These are phyloP conservation scores for Penicillium canescens DNA, from an alignment of 495 filamentous ascomycete genomes.

Conservation along the genomic window DNA sequence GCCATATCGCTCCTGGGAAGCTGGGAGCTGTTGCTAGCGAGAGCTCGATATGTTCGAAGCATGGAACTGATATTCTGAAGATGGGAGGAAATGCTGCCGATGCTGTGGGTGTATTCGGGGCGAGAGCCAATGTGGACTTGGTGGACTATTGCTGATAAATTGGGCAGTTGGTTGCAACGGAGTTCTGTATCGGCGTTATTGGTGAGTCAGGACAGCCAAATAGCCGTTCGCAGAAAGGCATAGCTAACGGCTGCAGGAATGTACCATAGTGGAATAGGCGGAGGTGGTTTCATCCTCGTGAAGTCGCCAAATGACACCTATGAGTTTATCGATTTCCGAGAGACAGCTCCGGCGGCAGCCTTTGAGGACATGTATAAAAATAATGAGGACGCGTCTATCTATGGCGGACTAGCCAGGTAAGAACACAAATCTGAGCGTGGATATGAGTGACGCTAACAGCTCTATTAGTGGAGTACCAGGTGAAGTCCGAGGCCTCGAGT, in stretches of 20 bases:
- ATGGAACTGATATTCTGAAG: constrained; percentile 71
- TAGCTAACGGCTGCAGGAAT: constrained; percentile 49
- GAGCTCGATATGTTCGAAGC: constrained; percentile 69
- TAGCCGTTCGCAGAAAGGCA: neutral
- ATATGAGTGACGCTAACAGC: neutral
- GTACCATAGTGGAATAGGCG: constrained; percentile 87
- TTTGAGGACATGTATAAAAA: constrained; percentile 78
- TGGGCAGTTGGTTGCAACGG: constrained; percentile 61
- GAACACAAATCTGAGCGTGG: neutral
- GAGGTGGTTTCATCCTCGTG: constrained; percentile 86
- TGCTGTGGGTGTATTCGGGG: constrained; percentile 44
- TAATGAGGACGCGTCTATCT: constrained; percentile 45
- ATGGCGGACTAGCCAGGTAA: constrained; percentile 67
- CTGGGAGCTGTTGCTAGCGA: constrained; percentile 80
- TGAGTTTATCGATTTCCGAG: constrained; percentile 82
- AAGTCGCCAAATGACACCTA: constrained; percentile 61
- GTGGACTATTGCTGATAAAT: neutral
- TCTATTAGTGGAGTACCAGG: constrained; percentile 70
- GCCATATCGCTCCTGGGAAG: constrained; percentile 33
- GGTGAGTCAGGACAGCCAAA: constrained; percentile 39
- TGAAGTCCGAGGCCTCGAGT: constrained; percentile 75
- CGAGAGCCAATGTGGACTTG: neutral
- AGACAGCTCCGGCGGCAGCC: constrained; percentile 78
- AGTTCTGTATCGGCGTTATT: constrained; percentile 73
- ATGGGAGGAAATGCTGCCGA: constrained; percentile 75